Evolutionary conservation across 306 rosid species (phyloP), one percentile per base, ranked within the genome.

Genomic region (Prunus dulcis): DNA sequence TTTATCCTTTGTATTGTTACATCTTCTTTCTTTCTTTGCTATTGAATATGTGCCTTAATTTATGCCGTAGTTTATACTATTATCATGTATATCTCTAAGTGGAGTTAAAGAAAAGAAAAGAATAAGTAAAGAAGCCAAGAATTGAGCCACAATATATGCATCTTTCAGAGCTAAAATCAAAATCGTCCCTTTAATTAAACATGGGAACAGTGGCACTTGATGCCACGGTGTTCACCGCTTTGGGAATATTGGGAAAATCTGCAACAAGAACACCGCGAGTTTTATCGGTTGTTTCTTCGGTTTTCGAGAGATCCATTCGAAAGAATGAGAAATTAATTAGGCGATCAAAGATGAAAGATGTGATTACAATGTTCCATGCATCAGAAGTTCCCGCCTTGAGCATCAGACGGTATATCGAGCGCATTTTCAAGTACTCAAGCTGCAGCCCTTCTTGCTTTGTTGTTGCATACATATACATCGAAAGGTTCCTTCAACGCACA

Each of bases 371-470:
- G 63, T 92, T 92, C 77, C 90, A 89, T 62, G 88, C 90, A 3
- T 57, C 67, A 14, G 81, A 72, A 68, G 89, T 89, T 34, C 91
- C 97, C 1, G 64, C 78, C 70, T n/a, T 87, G 86, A 82, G 86
- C 77, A 53, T 87, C 15, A 80, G 72, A 60, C 80, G 76, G n/a
- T 92, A 92, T 55, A 30, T 84, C 38, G 87, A 89, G 58, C 87
- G 93, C 30, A 89, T 92, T 22, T 81, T 76, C 74, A 87, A 81
- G 90, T 88, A 92, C 80, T 20, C 79, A 3, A 62, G 55, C 17
- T 92, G 97, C 82, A 89, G 89, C 73, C 67, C 89, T 46, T 84
- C 85, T 55, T 92, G 93, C 78, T 84, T 85, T 68, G 85, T 92
- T 52, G 79, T 78, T 45, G 93, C 93, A 27, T 86, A 92, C 43